Conservation (phyloP, 768 basidiomycete genomes). For the Trichaptum fuscoviolaceum region DNA sequence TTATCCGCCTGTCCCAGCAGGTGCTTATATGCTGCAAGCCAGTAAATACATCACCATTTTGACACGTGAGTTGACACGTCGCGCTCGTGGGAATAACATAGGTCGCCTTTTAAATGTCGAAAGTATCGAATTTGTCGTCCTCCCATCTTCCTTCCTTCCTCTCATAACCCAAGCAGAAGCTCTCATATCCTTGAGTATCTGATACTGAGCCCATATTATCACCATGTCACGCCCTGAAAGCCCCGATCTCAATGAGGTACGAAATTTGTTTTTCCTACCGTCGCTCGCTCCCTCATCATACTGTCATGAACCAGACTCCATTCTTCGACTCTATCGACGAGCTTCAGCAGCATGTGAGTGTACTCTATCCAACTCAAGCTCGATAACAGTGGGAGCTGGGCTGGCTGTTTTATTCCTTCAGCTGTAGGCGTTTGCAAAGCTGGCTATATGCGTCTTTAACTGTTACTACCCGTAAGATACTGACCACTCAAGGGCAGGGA, state of each 20-base stretch:
- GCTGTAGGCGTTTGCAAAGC: neutral
- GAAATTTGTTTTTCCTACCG: neutral
- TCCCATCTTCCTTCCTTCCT: neutral
- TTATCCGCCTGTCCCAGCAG: too few species aligned
- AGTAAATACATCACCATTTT: neutral
- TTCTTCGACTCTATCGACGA: constrained; percentile 82
- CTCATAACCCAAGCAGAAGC: neutral
- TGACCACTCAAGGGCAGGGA: constrained; percentile 44
- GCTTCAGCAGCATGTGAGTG: constrained; percentile 69
- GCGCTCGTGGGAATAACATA: constrained; percentile 1
- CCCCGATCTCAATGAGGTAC: neutral
- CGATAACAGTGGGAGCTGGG: constrained; percentile 15
- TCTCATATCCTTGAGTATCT: neutral
- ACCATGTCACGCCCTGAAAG: constrained; percentile 1
- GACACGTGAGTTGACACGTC: neutral
- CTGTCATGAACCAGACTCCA: constrained; percentile 32
- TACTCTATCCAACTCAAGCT: neutral
- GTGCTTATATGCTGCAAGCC: too few species aligned
- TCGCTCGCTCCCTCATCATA: neutral
- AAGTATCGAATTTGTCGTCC: neutral
- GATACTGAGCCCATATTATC: neutral
- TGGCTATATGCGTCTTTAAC: neutral
- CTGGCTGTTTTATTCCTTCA: constrained; percentile 7
- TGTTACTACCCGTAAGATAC: neutral
- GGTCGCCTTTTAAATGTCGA: neutral